Percentiles rank a stretch among this genome's conserved stretches.
phyloP scores from a whole-genome alignment of 1,284 basidiomycete species.

The Binderoboletus segoi region DNA sequence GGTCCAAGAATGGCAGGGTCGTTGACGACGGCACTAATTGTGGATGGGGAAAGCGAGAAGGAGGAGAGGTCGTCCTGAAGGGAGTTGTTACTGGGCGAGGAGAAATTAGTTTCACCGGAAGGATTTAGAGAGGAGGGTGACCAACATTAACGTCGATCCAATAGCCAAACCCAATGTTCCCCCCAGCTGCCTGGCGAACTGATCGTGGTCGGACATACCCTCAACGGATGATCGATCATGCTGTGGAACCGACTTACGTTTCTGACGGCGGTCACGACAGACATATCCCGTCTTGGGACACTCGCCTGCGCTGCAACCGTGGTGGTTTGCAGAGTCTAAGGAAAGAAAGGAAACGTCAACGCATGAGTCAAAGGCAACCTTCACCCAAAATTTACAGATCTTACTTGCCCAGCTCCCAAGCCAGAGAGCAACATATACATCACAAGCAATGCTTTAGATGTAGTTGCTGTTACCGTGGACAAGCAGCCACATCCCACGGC shows the following conservation, averaged over 20 bases:
- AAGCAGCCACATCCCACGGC: slow-evolving; percentile 70
- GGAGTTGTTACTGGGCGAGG: slow-evolving; percentile 52
- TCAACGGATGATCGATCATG: not conserved
- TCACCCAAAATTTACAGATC: slow-evolving; percentile 5
- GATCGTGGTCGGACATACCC: not conserved
- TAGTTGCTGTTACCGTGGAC: slow-evolving; percentile 56
- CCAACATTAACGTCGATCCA: slow-evolving; percentile 57
- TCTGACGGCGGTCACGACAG: slow-evolving; percentile 69
- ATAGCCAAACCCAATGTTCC: slow-evolving; percentile 65
- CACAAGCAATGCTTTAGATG: slow-evolving; percentile 55
- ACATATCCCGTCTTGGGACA: slow-evolving; percentile 66
- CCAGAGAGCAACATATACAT: slow-evolving; percentile 72
- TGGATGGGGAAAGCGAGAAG: slow-evolving; percentile 38
- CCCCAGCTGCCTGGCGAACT: slow-evolving; percentile 68
- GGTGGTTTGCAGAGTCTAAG: slow-evolving; percentile 60
- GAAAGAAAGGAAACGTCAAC: not conserved
- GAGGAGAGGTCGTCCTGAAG: slow-evolving; percentile 46
- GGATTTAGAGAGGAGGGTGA: slow-evolving; percentile 2
- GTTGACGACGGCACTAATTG: slow-evolving; percentile 47
- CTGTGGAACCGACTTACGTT: slow-evolving; percentile 46
- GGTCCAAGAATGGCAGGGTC: slow-evolving; percentile 50
- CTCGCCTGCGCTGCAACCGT: slow-evolving; percentile 73
- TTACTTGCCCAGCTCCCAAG: slow-evolving; percentile 65
- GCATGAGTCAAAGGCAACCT: slow-evolving; percentile 3
- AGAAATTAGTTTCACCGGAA: not conserved